These are phyloP conservation scores for Exophiala oligosperma DNA, from an alignment of 2,329 filamentous ascomycete species.

Conservation along the genomic window DNA sequence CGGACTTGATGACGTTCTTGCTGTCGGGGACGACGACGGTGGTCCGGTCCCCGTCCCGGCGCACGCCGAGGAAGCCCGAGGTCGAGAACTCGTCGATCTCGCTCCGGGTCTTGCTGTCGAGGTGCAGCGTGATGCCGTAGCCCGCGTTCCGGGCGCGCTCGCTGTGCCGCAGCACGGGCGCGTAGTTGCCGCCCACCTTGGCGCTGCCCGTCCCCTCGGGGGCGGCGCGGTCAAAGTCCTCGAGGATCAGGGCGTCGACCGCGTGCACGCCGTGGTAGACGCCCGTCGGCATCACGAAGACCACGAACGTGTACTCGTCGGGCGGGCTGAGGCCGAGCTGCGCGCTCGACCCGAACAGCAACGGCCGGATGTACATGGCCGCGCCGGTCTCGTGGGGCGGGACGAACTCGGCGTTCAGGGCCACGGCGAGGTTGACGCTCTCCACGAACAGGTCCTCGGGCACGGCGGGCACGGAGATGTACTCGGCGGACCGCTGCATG, in stretches of 20 bases:
- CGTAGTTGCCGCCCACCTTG: constrained; percentile 97
- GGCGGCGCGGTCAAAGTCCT: constrained; percentile 92
- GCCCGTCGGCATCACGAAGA: constrained; percentile 88
- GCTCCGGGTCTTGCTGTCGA: constrained; percentile 79
- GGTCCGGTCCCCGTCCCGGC: constrained; percentile 51
- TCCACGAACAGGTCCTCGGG: constrained; percentile 74
- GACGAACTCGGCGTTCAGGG: constrained; percentile 85
- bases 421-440: constrained; percentile 77
- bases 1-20: constrained; percentile 81
- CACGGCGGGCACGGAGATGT: constrained; percentile 79
- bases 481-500: constrained; percentile 80
- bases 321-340: constrained; percentile 84
- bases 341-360: constrained; percentile 83
- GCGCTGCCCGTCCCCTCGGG: constrained; percentile 85
- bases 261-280: constrained; percentile 90
- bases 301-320: constrained; percentile 87
- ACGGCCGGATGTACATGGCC: constrained; percentile 87
- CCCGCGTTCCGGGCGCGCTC: constrained; percentile 76
- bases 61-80: constrained; percentile 84
- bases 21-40: constrained; percentile 87
- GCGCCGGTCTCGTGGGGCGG: constrained; percentile 86
- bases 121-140: constrained; percentile 90
- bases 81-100: constrained; percentile 97
- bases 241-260: constrained; percentile 83
- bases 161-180: constrained; percentile 84